Evolutionary conservation across 1,139 yeast species (phyloP), one percentile per base, ranked within the genome.

Genomic region (Nakaseomyces glabratus): DNA sequence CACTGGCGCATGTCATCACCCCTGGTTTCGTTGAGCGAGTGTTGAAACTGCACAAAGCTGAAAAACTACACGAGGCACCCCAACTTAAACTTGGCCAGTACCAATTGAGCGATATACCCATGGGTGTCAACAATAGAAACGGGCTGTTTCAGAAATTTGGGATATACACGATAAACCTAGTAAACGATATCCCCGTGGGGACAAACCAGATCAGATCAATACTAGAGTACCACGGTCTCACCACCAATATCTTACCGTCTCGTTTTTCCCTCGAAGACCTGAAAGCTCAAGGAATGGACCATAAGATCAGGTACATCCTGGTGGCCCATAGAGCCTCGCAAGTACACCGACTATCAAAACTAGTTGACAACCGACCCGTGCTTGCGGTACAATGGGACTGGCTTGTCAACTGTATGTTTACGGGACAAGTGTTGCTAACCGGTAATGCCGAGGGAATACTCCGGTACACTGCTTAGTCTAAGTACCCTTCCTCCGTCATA

Each of bases 171-270:
- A 45, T 86, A 40, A 78, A 79, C 46, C 59, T 85, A 2, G 71
- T 85, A 0, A 53, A 71, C 1, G 73, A 73, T 34, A 64, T 81
- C 24, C 73, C 76, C 11, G 94, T 93, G 17, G 88, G 93, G 0
- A 58, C 66, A 3, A 69, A 69, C 0, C 69, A 76, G 1, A 69
- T 82, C 9, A 63, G 74, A 2, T 64, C 73, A 20, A 78, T 86
- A 17, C 62, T 85, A 13, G 61, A 61, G 31, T 70, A 76, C 3
- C 93, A 85, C 54, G 94, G 94, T 14, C 62, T 56, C 4, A 51
- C 60, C 24, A 61, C 63, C 2, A 60, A 61, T 13, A 55, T 65
- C 23, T 55, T 71, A 14, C 32, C 37, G 7, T 34, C 38, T 15
- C 42, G 42, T 15, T 40, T 46, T 24, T 31, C 39, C 11, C 42